Conservation (phyloP, 1,284 basidiomycete species). For the Ustilago shanxiensis region DNA sequence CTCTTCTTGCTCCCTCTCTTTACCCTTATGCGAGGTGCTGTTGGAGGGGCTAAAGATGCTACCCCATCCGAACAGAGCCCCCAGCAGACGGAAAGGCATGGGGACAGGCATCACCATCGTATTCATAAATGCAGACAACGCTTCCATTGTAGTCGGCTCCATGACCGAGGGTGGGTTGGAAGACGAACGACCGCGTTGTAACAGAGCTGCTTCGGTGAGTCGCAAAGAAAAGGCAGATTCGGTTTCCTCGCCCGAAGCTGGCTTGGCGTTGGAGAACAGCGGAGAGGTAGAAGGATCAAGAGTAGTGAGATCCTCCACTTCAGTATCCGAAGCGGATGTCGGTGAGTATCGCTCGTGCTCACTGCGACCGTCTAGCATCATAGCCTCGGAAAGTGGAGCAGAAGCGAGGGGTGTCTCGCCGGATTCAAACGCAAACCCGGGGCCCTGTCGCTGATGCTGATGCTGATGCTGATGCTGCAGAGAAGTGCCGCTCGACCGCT, state of each 20-base stretch:
- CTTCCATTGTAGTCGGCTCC: conserved; percentile 53
- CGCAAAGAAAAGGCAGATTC: conserved; percentile 6
- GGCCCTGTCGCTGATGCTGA: not conserved
- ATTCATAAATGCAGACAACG: conserved; percentile 47
- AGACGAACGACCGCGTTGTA: conserved; percentile 26
- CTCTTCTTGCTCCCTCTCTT: not conserved
- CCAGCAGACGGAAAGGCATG: conserved; percentile 46
- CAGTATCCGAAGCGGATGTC: conserved; percentile 10
- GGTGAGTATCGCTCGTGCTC: conserved; percentile 28
- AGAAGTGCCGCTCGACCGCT: conserved; percentile 1
- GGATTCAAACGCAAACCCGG: conserved; percentile 36
- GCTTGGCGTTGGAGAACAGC: conserved; percentile 38
- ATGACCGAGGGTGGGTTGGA: conserved; percentile 26
- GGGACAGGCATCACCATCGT: conserved; percentile 56
- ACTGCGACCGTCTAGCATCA: conserved; percentile 33
- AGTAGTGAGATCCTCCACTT: conserved; percentile 7
- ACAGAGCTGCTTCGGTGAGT: conserved; percentile 44
- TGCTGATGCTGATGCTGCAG: not conserved
- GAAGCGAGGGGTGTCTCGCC: conserved; percentile 22
- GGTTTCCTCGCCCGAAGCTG: conserved; percentile 32
- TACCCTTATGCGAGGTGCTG: not conserved
- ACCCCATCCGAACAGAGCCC: conserved; percentile 46
- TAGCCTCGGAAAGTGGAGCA: conserved; percentile 20
- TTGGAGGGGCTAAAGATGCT: conserved; percentile 25
- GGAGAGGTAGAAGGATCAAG: conserved; percentile 30